Conservation (phyloP, 1,139 yeast genomes). For the Yamadazyma triangularis region DNA sequence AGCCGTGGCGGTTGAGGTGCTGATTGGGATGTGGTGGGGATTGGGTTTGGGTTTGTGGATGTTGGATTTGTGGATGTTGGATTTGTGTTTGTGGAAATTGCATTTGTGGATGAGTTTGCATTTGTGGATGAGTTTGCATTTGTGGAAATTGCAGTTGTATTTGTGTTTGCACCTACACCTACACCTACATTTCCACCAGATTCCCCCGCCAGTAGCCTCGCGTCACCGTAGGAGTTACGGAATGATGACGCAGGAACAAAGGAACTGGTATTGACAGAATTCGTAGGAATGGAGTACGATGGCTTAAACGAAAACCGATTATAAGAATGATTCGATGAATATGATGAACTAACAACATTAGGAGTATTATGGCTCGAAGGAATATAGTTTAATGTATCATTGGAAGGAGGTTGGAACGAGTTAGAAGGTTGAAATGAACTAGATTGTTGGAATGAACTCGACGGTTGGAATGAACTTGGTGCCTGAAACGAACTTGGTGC, state of each 20-base stretch:
- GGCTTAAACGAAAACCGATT: conserved; percentile 10
- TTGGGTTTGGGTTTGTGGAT: conserved; percentile 4
- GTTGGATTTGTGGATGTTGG: conserved; percentile 1
- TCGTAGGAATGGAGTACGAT: conserved; percentile 16
- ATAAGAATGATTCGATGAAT: conserved; percentile 39
- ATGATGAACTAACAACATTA: conserved; percentile 46
- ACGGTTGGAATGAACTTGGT: no score
- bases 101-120: conserved; percentile 2
- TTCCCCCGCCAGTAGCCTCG: no score
- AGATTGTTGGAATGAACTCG: no score
- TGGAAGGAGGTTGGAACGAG: no score
- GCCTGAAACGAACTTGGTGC: no score
- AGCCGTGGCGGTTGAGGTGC: conserved; percentile 4
- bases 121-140: not conserved
- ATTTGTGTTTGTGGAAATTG: conserved; percentile 1
- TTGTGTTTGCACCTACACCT: no score
- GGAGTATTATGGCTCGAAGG: conserved; percentile 54
- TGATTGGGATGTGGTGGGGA: conserved; percentile 3
- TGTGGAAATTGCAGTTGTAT: no score
- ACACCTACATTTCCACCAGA: not conserved
- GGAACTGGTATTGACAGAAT: conserved; percentile 5
- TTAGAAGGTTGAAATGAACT: no score
- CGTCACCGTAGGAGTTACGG: conserved; percentile 6
- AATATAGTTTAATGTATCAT: conserved; percentile 33
- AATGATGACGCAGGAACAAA: conserved; percentile 8